phyloP scores from a whole-genome alignment of 2,329 filamentous ascomycete genomes.

The Penicillium sp. region DNA sequence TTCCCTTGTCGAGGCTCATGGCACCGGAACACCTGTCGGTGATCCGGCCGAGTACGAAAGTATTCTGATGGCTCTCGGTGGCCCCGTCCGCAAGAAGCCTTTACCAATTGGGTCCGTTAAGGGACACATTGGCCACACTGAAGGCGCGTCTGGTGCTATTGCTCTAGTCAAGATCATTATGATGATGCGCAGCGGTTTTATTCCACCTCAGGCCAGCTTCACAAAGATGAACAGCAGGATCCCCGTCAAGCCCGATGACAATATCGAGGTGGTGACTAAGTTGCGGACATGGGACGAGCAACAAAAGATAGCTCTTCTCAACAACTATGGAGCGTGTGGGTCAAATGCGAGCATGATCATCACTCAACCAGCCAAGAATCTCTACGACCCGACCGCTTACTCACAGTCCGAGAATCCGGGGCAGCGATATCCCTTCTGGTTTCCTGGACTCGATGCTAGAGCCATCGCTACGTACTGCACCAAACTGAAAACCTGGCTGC shows the following conservation, averaged over 20 bases:
- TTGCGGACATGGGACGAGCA: neutral
- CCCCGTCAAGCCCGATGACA: neutral
- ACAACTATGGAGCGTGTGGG: slow-evolving; percentile 8
- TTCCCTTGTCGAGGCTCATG: slow-evolving; percentile 34
- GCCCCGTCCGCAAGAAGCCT: neutral
- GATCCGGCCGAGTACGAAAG: slow-evolving; percentile 30
- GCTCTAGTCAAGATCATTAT: slow-evolving; percentile 30
- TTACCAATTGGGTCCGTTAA: slow-evolving; percentile 33
- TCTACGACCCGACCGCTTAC: no score
- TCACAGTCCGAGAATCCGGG: no score
- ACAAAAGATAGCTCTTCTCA: slow-evolving; percentile 10
- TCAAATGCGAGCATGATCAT: slow-evolving; percentile 4
- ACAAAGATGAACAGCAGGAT: slow-evolving; percentile 21
- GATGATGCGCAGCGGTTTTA: slow-evolving; percentile 26
- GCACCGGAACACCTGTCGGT: slow-evolving; percentile 31
- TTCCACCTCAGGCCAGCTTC: slow-evolving; percentile 32
- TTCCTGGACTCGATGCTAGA: slow-evolving; percentile 19
- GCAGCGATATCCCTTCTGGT: slow-evolving; percentile 11
- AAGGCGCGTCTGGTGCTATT: slow-evolving; percentile 32
- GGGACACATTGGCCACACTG: slow-evolving; percentile 35
- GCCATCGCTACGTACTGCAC: neutral
- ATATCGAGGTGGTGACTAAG: neutral
- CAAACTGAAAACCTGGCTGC: neutral
- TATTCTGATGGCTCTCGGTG: slow-evolving; percentile 20
- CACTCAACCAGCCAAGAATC: no score